phyloP scores from a whole-genome alignment of 2,329 filamentous ascomycete genomes.

The Phialemonium atrogriseum region DNA sequence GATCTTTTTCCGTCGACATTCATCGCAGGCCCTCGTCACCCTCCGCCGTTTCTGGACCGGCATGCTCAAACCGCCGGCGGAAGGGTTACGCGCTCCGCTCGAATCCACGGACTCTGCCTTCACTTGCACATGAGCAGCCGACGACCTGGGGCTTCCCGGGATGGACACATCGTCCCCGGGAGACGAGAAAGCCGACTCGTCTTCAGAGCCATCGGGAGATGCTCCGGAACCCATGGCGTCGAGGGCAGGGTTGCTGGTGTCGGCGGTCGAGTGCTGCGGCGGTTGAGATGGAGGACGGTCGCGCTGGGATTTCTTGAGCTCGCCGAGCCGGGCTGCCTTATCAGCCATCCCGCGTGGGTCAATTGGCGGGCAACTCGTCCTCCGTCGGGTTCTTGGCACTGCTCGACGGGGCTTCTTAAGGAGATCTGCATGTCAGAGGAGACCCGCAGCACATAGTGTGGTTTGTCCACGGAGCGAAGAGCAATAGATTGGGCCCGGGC shows the following conservation, averaged over 20 bases:
- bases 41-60: conserved; percentile 69
- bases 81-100: conserved; percentile 4
- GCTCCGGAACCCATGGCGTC: conserved; percentile 1
- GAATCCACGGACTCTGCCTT: conserved; percentile 3
- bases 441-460: no score
- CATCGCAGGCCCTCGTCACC: conserved; percentile 74
- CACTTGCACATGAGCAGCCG: not conserved
- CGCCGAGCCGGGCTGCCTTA: no score
- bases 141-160: not conserved
- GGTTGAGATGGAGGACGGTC: not conserved
- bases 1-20: conserved; percentile 79
- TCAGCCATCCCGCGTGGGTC: conserved; percentile 17
- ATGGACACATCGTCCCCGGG: not conserved
- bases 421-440: no score
- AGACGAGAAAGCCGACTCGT: not conserved
- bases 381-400: no score
- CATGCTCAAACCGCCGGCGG: conserved; percentile 28
- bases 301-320: no score
- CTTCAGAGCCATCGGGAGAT: conserved; percentile 1
- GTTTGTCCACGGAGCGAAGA: no score
- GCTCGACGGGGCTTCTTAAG: no score
- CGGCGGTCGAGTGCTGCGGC: not conserved
- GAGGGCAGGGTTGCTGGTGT: not conserved
- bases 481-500: no score
- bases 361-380: no score